Percentiles rank a stretch among this genome's conserved stretches.
Conservation (phyloP, 1,284 basidiomycete genomes). For the Apiotrichum gamsii region DNA sequence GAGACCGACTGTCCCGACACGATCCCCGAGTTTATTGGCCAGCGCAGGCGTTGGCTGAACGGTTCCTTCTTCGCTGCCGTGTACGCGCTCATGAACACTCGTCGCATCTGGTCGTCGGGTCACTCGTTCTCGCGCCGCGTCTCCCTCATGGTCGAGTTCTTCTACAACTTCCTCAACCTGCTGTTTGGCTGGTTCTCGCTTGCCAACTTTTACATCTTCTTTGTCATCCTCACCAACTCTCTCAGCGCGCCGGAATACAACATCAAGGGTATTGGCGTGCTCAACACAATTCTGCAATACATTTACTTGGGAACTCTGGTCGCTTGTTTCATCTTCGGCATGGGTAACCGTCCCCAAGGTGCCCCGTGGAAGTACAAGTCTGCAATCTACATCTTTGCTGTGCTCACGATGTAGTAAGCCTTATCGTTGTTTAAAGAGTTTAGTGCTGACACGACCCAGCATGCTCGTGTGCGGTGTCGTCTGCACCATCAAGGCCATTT, state of each 20-base stretch:
- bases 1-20: conserved; percentile 96
- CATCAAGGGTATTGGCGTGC: conserved; percentile 41
- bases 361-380: conserved; percentile 79
- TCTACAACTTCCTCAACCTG: conserved; percentile 84
- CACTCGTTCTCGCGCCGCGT: conserved; percentile 74
- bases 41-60: conserved; percentile 53
- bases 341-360: conserved; percentile 91
- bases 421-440: too few relatives aligned
- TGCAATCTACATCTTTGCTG: conserved; percentile 67
- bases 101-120: conserved; percentile 76
- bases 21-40: conserved; percentile 89
- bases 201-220: conserved; percentile 94
- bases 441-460: too few relatives aligned
- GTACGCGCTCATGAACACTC: conserved; percentile 56
- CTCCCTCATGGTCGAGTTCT: conserved; percentile 67
- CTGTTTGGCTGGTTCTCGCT: conserved; percentile 86
- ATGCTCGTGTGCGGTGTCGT: conserved; percentile 60
- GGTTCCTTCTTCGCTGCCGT: conserved; percentile 90
- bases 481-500: conserved; percentile 64
- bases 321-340: conserved; percentile 86
- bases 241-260: conserved; percentile 70
- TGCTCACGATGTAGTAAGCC: conserved; percentile 65
- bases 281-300: conserved; percentile 55
- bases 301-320: conserved; percentile 75
- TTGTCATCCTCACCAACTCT: conserved; percentile 81